Evolutionary conservation across 768 basidiomycete genomes (phyloP).

Genomic region (Mycena indigotica): DNA sequence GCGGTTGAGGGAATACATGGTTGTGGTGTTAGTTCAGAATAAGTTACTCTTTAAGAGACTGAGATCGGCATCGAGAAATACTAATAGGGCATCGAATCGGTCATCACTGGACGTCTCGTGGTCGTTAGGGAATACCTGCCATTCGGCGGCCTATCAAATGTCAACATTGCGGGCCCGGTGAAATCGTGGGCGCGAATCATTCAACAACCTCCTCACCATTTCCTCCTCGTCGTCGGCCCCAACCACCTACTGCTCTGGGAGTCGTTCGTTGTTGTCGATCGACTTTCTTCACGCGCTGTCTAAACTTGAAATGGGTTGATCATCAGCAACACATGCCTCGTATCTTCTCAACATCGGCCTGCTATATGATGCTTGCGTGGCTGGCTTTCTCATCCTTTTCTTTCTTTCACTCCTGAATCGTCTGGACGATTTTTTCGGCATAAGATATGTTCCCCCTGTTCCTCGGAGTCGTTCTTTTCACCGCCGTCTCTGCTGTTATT

Average conservation of each 20-base stretch:
- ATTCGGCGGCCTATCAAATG: too few species aligned
- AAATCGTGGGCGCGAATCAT: background rate
- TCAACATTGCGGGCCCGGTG: too few species aligned
- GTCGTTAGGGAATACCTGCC: background rate
- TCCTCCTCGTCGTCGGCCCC: background rate
- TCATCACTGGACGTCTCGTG: background rate
- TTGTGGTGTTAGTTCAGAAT: background rate
- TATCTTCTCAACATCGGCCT: background rate
- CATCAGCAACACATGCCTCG: background rate
- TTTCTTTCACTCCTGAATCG: conserved; percentile 2
- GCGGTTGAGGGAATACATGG: background rate
- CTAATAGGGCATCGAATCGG: background rate
- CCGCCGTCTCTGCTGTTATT: conserved; percentile 10
- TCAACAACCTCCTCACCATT: background rate
- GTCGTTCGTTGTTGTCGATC: background rate
- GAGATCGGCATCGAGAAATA: background rate
- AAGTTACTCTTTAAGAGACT: background rate
- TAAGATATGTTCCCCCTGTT: conserved; percentile 8
- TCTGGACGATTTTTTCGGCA: conserved; percentile 20
- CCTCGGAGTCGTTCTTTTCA: conserved; percentile 15
- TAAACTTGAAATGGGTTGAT: background rate
- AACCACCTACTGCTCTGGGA: background rate
- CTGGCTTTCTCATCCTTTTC: background rate
- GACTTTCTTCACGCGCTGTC: background rate
- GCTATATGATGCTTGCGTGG: background rate